phyloP scores from a whole-genome alignment of 805 yeast species.

The Saccharomyces jurei region DNA sequence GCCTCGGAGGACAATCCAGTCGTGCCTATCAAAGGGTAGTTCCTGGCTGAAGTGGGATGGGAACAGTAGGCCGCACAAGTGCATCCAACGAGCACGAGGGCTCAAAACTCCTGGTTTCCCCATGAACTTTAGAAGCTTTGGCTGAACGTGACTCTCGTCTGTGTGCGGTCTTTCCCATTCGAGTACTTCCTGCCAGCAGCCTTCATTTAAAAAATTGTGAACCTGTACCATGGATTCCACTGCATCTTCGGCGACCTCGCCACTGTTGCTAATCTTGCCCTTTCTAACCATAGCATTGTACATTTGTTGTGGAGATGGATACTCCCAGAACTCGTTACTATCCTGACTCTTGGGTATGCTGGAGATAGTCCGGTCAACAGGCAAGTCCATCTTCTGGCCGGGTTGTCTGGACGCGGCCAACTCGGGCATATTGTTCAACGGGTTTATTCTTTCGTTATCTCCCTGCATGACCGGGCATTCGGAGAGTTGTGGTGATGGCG shows the following conservation, averaged over 20 bases:
- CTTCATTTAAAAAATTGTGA: constrained; percentile 92
- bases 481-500: constrained; percentile 4
- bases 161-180: constrained; percentile 83
- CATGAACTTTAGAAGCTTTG: constrained; percentile 76
- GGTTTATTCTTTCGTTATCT: constrained; percentile 44
- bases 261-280: constrained; percentile 52
- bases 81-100: constrained; percentile 74
- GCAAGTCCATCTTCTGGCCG: constrained; percentile 70
- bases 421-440: constrained; percentile 84
- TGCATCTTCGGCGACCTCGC: constrained; percentile 87
- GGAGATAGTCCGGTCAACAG: constrained; percentile 77
- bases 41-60: constrained; percentile 66
- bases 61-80: constrained; percentile 55
- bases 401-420: constrained; percentile 57
- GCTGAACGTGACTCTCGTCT: constrained; percentile 44
- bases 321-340: constrained; percentile 85
- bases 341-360: constrained; percentile 76
- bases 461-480: constrained; percentile 28
- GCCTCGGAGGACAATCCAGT: constrained; percentile 88
- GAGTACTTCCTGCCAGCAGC: constrained; percentile 92
- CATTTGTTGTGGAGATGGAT: constrained; percentile 99
- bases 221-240: constrained; percentile 96
- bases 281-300: constrained; percentile 93
- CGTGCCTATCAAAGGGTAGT: constrained; percentile 97
- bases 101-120: constrained; percentile 85